These are phyloP conservation scores for Lactifluus volemus DNA, from an alignment of 768 basidiomycete species.

Conservation along the genomic window DNA sequence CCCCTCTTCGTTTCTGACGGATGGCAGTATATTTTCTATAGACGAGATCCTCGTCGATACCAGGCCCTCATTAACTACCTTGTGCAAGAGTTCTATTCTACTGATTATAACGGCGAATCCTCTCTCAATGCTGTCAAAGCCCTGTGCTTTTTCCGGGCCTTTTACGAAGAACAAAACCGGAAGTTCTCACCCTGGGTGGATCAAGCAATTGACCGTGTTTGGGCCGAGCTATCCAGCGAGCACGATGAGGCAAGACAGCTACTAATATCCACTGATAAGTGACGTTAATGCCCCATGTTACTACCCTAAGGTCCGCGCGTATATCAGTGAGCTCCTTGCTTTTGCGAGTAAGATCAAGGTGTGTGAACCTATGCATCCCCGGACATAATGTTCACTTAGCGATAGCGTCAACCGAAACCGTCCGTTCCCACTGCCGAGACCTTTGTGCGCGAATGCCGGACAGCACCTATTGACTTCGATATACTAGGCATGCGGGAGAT, in stretches of 20 bases:
- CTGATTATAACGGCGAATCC: constrained; percentile 76
- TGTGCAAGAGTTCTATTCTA: constrained; percentile 47
- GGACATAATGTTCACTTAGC: constrained; percentile 2
- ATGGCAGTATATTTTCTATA: constrained; percentile 61
- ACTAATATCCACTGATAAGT: constrained; percentile 3
- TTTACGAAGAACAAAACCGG: constrained; percentile 69
- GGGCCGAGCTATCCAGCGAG: constrained; percentile 63
- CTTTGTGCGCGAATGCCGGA: constrained; percentile 61
- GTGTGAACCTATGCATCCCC: constrained; percentile 4
- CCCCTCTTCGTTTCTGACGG: not conserved
- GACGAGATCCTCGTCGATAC: constrained; percentile 75
- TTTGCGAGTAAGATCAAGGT: constrained; percentile 70
- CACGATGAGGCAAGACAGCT: constrained; percentile 59
- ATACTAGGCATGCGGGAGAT: constrained; percentile 66
- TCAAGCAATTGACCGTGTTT: constrained; percentile 54
- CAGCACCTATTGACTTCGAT: constrained; percentile 47
- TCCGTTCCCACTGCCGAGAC: constrained; percentile 51
- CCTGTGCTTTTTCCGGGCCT: constrained; percentile 56
- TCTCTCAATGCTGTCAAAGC: constrained; percentile 74
- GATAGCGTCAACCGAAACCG: constrained; percentile 55
- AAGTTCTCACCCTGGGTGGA: constrained; percentile 77
- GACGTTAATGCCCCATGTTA: not conserved
- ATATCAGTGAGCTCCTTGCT: constrained; percentile 66
- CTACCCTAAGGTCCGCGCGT: constrained; percentile 50
- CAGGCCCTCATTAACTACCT: constrained; percentile 74